phyloP scores from a whole-genome alignment of 768 basidiomycete genomes.

The Xanthoconium purpureum region DNA sequence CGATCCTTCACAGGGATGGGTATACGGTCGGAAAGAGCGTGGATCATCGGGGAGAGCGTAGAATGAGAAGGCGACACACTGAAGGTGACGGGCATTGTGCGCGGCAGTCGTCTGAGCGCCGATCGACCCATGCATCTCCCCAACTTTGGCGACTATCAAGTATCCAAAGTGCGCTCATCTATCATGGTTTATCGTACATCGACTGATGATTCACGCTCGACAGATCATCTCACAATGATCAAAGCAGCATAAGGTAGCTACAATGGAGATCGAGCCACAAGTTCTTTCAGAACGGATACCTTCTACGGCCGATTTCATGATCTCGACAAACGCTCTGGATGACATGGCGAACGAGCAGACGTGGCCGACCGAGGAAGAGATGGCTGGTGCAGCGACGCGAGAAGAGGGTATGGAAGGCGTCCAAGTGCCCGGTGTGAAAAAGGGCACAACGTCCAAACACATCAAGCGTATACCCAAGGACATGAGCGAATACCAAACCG shows the following conservation, averaged over 20 bases:
- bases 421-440: slow-evolving; percentile 56
- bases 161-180: slow-evolving; percentile 59
- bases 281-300: slow-evolving; percentile 60
- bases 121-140: slow-evolving; percentile 87
- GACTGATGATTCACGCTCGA: neutral
- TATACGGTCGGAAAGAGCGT: slow-evolving; percentile 79
- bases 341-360: slow-evolving; percentile 94
- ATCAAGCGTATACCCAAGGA: slow-evolving; percentile 90
- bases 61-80: slow-evolving; percentile 64
- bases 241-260: slow-evolving; percentile 35
- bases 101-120: slow-evolving; percentile 73
- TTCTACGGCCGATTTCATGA: slow-evolving; percentile 75
- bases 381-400: slow-evolving; percentile 43
- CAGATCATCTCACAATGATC: slow-evolving; percentile 56
- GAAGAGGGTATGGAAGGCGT: slow-evolving; percentile 20
- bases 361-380: slow-evolving; percentile 98
- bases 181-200: neutral
- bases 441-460: slow-evolving; percentile 73
- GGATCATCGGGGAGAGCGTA: slow-evolving; percentile 67
- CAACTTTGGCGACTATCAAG: slow-evolving; percentile 83
- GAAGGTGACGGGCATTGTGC: slow-evolving; percentile 77
- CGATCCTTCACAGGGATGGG: slow-evolving; percentile 72
- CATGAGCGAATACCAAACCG: slow-evolving; percentile 94
- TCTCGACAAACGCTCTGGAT: slow-evolving; percentile 85
- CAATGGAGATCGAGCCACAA: slow-evolving; percentile 69